Conservation (phyloP, 768 basidiomycete genomes). For the Coprinopsis marcescibilis region DNA sequence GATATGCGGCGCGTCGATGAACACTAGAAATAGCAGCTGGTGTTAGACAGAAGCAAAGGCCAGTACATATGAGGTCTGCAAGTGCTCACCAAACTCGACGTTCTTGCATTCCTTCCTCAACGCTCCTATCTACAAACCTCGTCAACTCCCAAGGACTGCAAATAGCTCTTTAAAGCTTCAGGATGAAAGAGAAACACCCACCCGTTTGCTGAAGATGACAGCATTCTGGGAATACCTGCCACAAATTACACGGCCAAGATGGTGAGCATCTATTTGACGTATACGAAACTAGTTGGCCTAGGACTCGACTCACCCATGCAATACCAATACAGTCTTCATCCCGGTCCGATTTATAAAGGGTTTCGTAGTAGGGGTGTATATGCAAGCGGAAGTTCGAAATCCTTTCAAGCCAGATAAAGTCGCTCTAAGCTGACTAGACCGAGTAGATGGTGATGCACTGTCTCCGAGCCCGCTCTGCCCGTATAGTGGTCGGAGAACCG, state of each 20-base stretch:
- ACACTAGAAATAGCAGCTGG: constrained; percentile 41
- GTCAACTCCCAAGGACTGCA: neutral
- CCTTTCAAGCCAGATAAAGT: too few relatives aligned
- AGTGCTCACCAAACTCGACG: constrained; percentile 53
- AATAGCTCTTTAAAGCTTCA: neutral
- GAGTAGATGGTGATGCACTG: too few relatives aligned
- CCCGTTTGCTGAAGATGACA: constrained; percentile 64
- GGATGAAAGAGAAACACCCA: constrained; percentile 23
- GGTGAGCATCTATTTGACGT: neutral
- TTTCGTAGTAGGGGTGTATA: neutral
- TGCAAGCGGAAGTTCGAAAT: too few relatives aligned
- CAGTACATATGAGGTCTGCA: neutral
- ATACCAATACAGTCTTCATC: constrained; percentile 27
- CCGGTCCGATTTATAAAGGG: neutral
- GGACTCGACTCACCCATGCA: constrained; percentile 35
- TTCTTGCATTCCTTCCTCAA: constrained; percentile 65
- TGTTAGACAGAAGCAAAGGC: neutral
- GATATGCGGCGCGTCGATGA: constrained; percentile 65
- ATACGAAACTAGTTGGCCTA: neutral
- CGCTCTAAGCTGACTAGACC: too few relatives aligned
- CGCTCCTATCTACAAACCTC: constrained; percentile 51
- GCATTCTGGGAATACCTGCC: constrained; percentile 72
- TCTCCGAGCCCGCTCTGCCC: too few relatives aligned
- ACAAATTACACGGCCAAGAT: too few relatives aligned
- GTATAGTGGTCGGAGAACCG: too few relatives aligned